Percentiles rank a stretch among this genome's conserved stretches.
Evolutionary conservation across 2,329 filamentous ascomycete genomes (phyloP).

Genomic region (Curvularia sp.): DNA sequence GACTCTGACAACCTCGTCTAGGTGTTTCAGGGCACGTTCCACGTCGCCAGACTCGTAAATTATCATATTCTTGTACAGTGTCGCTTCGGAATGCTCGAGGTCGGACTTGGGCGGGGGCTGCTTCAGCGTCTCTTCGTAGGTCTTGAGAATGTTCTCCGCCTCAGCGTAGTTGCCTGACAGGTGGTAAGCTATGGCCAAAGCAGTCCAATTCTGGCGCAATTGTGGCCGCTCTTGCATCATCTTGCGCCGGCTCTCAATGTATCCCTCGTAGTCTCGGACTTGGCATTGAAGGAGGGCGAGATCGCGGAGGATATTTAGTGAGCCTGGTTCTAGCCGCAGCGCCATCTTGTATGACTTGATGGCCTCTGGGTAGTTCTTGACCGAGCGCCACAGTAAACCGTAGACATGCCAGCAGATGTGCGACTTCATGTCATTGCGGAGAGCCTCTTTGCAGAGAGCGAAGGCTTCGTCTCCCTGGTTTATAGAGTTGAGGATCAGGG

Average conservation of each 20-base stretch:
- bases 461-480: conserved; percentile 96
- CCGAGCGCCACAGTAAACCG: conserved; percentile 87
- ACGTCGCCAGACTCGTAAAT: conserved; percentile 89
- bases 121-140: conserved; percentile 93
- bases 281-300: conserved; percentile 92
- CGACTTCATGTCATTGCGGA: conserved; percentile 97
- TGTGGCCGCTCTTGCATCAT: conserved; percentile 88
- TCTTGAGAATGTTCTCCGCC: conserved; percentile 89
- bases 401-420: conserved; percentile 99
- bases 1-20: conserved; percentile 77
- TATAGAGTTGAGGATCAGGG: conserved; percentile 90
- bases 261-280: conserved; percentile 94
- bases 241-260: conserved; percentile 83
- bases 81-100: conserved; percentile 90
- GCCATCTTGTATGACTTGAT: conserved; percentile 99
- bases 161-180: conserved; percentile 83
- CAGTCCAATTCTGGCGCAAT: conserved; percentile 93
- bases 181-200: conserved; percentile 92
- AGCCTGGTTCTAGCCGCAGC: conserved; percentile 90
- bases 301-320: conserved; percentile 90
- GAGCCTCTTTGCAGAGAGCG: conserved; percentile 85
- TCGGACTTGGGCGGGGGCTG: conserved; percentile 77
- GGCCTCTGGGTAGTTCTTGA: conserved; percentile 98
- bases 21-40: conserved; percentile 82
- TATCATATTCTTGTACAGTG: conserved; percentile 93